Evolutionary conservation across 2,329 filamentous ascomycete species (phyloP).

Genomic region (Tolypocladium capitatum): DNA sequence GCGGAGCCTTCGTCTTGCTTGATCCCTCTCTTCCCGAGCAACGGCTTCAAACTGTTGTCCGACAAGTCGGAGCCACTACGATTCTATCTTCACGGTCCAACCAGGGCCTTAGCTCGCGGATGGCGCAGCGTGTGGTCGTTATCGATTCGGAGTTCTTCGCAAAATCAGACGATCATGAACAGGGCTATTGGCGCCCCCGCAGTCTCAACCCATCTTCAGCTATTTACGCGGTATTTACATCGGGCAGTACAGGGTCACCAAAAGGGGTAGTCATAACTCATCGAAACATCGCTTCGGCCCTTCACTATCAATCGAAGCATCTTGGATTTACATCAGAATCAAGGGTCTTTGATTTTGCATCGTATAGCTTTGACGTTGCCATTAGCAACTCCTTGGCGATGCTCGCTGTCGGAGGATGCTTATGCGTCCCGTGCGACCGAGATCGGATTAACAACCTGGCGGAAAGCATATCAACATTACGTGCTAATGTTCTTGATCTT

Average conservation of each 20-base stretch:
- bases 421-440: constrained; percentile 38
- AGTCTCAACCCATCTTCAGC: no score
- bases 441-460: constrained; percentile 34
- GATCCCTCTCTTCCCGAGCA: neutral
- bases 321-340: neutral
- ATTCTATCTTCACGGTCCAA: no score
- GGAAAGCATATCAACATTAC: constrained; percentile 1
- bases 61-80: neutral
- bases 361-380: constrained; percentile 30
- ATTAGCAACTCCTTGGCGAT: no score
- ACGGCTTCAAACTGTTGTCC: neutral
- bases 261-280: constrained; percentile 8
- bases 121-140: no score
- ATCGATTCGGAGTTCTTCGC: no score
- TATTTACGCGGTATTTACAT: constrained; percentile 5
- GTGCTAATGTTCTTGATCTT: constrained; percentile 29
- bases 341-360: constrained; percentile 24
- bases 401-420: constrained; percentile 29
- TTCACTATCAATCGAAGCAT: neutral
- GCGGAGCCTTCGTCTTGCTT: neutral
- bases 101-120: no score
- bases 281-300: neutral
- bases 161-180: no score
- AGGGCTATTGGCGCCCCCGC: no score
- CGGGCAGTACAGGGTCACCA: constrained; percentile 6